Evolutionary conservation across 345 rosid genomes (phyloP).

Genomic region (Eucalyptus polyanthemos): DNA sequence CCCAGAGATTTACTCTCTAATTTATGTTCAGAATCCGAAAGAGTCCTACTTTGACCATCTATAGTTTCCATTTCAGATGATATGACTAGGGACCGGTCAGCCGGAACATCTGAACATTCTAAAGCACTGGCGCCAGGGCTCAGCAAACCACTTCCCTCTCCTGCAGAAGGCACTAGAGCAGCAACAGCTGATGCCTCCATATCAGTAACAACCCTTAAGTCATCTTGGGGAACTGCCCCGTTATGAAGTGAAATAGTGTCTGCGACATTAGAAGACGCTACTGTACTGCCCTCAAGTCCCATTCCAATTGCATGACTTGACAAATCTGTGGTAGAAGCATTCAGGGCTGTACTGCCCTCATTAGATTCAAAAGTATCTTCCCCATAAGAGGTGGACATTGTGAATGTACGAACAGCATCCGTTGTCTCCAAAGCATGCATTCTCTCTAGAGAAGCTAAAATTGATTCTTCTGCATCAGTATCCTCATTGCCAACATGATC

Average conservation of each 20-base stretch:
- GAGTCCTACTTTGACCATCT: slow-evolving; percentile 12
- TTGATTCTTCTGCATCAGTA: slow-evolving; percentile 3
- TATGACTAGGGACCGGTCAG: slow-evolving; percentile 24
- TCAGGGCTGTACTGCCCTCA: slow-evolving; percentile 18
- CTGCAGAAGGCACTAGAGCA: slow-evolving; percentile 7
- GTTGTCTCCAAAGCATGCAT: slow-evolving; percentile 14
- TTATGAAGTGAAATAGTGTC: slow-evolving; percentile 16
- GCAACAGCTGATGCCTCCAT: slow-evolving; percentile 14
- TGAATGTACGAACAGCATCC: slow-evolving; percentile 8
- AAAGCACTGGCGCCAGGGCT: slow-evolving; percentile 8
- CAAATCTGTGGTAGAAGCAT: slow-evolving; percentile 24
- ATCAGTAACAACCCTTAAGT: slow-evolving; percentile 17
- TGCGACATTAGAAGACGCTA: background rate
- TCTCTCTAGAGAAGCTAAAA: slow-evolving; percentile 17
- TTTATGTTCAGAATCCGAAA: slow-evolving; percentile 27
- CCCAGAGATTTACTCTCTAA: slow-evolving; percentile 21
- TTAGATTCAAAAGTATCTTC: slow-evolving; percentile 5
- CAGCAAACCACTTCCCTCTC: slow-evolving; percentile 7
- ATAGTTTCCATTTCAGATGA: slow-evolving; percentile 56
- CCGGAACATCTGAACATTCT: slow-evolving; percentile 22
- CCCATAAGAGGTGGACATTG: slow-evolving; percentile 6
- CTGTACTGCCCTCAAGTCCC: slow-evolving; percentile 26
- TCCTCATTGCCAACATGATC: slow-evolving; percentile 8
- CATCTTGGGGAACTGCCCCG: slow-evolving; percentile 18
- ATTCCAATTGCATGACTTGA: slow-evolving; percentile 5